These are phyloP conservation scores for Saturnispora zaruensis DNA, from an alignment of 805 yeast genomes.

Conservation along the genomic window DNA sequence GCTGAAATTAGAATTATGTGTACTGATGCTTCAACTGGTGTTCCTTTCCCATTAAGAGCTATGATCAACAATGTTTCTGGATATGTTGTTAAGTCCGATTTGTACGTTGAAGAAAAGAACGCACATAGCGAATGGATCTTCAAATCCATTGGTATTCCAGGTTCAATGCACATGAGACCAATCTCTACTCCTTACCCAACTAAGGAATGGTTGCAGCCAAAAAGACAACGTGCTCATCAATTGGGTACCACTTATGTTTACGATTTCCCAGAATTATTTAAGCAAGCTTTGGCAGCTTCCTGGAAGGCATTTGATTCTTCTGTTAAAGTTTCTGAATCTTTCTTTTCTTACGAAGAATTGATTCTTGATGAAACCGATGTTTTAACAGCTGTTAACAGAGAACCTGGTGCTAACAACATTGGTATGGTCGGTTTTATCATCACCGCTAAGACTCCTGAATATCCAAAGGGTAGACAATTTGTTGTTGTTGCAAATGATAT, in stretches of 20 bases:
- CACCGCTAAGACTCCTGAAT: slow-evolving; percentile 90
- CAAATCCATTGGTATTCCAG: slow-evolving; percentile 91
- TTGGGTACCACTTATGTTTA: slow-evolving; percentile 98
- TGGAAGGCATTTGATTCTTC: slow-evolving; percentile 66
- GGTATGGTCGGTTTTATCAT: slow-evolving; percentile 98
- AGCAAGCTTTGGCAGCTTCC: slow-evolving; percentile 76
- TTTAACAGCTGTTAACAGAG: slow-evolving; percentile 83
- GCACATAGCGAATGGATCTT: slow-evolving; percentile 94
- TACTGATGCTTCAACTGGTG: slow-evolving; percentile 78
- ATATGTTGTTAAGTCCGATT: slow-evolving; percentile 90
- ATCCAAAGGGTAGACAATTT: slow-evolving; percentile 92
- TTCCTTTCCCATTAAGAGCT: slow-evolving; percentile 93
- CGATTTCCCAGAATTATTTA: slow-evolving; percentile 98
- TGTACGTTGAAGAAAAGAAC: slow-evolving; percentile 90
- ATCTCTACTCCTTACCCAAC: slow-evolving; percentile 95
- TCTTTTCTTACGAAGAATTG: slow-evolving; percentile 73
- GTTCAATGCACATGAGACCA: slow-evolving; percentile 94
- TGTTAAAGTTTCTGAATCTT: slow-evolving; percentile 61
- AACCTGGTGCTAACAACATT: slow-evolving; percentile 89
- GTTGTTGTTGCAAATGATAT: slow-evolving; percentile 94
- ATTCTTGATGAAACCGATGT: slow-evolving; percentile 74
- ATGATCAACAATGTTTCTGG: slow-evolving; percentile 95
- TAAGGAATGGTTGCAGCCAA: slow-evolving; percentile 96
- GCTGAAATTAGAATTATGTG: slow-evolving; percentile 97
- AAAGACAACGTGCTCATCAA: slow-evolving; percentile 95